Evolutionary conservation across 2,329 filamentous ascomycete genomes (phyloP).

Genomic region (Scedosporium boydii): DNA sequence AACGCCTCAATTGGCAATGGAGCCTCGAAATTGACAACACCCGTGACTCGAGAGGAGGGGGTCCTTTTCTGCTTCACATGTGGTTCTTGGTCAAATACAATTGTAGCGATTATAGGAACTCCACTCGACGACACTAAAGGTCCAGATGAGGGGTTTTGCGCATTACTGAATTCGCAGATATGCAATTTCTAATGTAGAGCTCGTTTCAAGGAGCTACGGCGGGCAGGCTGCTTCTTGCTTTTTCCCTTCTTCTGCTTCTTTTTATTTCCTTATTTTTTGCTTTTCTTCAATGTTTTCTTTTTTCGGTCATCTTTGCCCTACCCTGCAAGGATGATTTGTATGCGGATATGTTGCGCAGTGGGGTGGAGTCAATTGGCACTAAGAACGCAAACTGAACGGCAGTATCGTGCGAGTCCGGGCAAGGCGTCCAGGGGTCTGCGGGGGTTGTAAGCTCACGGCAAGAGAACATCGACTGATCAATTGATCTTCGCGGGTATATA

Average conservation of each 20-base stretch:
- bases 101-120: not conserved
- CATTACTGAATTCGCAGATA: not conserved
- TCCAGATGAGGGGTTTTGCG: not conserved
- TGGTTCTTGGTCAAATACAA: too few relatives aligned
- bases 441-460: not conserved
- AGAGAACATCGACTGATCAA: not conserved
- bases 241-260: too few relatives aligned
- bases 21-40: not conserved
- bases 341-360: slow-evolving; percentile 1
- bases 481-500: too few relatives aligned
- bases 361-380: not conserved
- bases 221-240: too few relatives aligned
- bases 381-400: not conserved
- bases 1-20: not conserved
- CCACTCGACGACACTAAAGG: not conserved
- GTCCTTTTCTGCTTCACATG: too few relatives aligned
- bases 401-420: not conserved
- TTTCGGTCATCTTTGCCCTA: not conserved
- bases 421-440: not conserved
- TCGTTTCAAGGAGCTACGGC: not conserved
- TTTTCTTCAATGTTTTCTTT: not conserved
- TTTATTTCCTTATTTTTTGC: not conserved
- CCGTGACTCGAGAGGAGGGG: not conserved
- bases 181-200: not conserved
- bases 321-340: not conserved